These are phyloP conservation scores for Penicillium riverlandense DNA, from an alignment of 495 filamentous ascomycete genomes.

Conservation along the genomic window DNA sequence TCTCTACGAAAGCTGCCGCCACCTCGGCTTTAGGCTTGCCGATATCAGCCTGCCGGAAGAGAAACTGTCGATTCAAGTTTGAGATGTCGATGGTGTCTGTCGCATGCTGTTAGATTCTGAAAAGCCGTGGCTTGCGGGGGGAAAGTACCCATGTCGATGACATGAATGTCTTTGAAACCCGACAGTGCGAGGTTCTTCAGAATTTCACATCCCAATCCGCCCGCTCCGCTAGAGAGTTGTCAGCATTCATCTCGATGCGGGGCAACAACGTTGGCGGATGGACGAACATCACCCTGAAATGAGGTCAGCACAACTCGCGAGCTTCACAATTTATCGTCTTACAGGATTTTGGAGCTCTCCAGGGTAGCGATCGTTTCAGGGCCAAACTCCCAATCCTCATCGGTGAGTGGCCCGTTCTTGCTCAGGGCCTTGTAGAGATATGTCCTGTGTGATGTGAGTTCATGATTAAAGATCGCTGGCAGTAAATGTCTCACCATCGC, in stretches of 20 bases:
- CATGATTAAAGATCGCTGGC: not conserved
- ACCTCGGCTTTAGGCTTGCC: conserved; percentile 91
- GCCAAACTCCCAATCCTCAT: conserved; percentile 59
- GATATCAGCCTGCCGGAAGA: conserved; percentile 89
- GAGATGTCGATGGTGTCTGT: conserved; percentile 95
- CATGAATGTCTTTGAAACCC: conserved; percentile 94
- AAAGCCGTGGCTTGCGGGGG: not conserved
- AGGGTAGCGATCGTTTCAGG: conserved; percentile 52
- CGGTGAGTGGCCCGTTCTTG: conserved; percentile 70
- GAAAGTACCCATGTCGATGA: conserved; percentile 89
- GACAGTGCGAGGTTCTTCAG: conserved; percentile 94
- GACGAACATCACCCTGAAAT: conserved; percentile 30
- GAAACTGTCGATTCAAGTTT: conserved; percentile 96
- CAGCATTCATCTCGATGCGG: conserved; percentile 1
- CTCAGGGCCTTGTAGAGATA: conserved; percentile 73
- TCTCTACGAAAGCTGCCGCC: conserved; percentile 85
- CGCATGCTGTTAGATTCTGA: conserved; percentile 10
- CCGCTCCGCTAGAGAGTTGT: conserved; percentile 64
- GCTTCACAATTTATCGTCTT: conserved; percentile 17
- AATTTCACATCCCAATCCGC: conserved; percentile 93
- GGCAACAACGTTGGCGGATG: not conserved
- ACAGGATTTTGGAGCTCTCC: conserved; percentile 65
- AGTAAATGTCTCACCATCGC: conserved; percentile 4
- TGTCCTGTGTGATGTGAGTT: conserved; percentile 48
- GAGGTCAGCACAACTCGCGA: conserved; percentile 12